Evolutionary conservation across 495 filamentous ascomycete species (phyloP), one percentile per base, ranked within the genome.

Genomic region (Tuber borchii): DNA sequence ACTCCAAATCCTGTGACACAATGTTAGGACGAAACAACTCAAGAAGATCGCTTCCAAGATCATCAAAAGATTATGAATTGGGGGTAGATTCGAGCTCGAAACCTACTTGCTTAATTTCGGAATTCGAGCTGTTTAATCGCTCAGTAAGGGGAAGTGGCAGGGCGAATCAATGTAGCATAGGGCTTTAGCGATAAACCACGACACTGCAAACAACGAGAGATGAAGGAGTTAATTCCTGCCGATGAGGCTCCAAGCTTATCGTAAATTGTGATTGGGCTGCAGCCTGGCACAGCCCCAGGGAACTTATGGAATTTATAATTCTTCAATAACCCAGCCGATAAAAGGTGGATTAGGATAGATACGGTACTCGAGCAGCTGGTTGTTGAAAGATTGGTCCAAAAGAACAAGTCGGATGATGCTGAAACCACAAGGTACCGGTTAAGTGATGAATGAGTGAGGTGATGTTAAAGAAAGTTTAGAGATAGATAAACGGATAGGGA

Each of bases 281-380:
- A 31, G 16, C 14, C 26, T 34, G 56, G 26, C 56, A 65, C 26
- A 65, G 56, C 56, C 14, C 14, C 14, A 34, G 26, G 26, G 56
- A 65, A 65, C 56, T 65, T 65, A 34, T 65, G 26, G 26, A 65
- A 65, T 26, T 65, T 65, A 19, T 65, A 19, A 34, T 34, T 65
- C 56, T 65, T 65, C 56, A 65, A 65, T 65, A 65, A 65, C 17
- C 56, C 56, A 65, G 14, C 56, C 26, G 56, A 65, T 65, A 65
- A 65, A 65, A 65, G 14, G 56, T 65, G 56, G 56, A 65, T 19
- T 17, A 17, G 56, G 26, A 34, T 65, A 17, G 34, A 2, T 37
- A 37, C n/a, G 56, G 19, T 34, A 65, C 56, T 65, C 56, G 26
- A 65, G 56, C 56, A 65, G 56, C 56, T 65, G 56, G 56, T 34